These are phyloP conservation scores for Truncatella angustata DNA, from an alignment of 2,329 filamentous ascomycete species.

Conservation along the genomic window DNA sequence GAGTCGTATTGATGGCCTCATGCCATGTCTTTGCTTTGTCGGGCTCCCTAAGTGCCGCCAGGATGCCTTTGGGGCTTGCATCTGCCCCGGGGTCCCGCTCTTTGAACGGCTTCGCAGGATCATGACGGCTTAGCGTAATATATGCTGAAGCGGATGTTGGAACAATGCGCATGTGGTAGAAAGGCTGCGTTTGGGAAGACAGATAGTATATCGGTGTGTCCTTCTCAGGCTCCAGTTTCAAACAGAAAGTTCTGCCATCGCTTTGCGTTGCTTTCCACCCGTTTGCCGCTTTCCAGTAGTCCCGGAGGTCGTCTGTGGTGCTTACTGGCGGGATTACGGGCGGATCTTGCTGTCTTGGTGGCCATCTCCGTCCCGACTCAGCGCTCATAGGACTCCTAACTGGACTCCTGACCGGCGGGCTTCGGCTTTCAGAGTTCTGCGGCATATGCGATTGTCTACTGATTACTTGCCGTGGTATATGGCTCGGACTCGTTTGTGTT, in stretches of 20 bases:
- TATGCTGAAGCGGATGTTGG: constrained; percentile 63
- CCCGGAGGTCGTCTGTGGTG: constrained; percentile 60
- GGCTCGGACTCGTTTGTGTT: constrained; percentile 60
- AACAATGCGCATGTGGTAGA: constrained; percentile 65
- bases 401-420: constrained; percentile 27
- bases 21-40: constrained; percentile 50
- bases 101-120: constrained; percentile 58
- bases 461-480: constrained; percentile 63
- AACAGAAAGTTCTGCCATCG: constrained; percentile 58
- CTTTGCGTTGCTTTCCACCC: constrained; percentile 63
- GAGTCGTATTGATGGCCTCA: constrained; percentile 55
- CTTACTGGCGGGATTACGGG: constrained; percentile 48
- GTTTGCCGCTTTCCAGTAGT: constrained; percentile 68
- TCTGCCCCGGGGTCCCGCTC: constrained; percentile 34
- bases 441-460: constrained; percentile 63
- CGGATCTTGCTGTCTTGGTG: constrained; percentile 37
- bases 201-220: constrained; percentile 67
- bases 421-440: constrained; percentile 25
- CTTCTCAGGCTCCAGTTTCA: constrained; percentile 53
- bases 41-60: constrained; percentile 31
- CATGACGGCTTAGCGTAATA: constrained; percentile 57
- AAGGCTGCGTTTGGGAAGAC: constrained; percentile 59
- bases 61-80: constrained; percentile 23
- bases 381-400: constrained; percentile 31
- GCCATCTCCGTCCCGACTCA: constrained; percentile 26